Conservation (phyloP, 495 filamentous ascomycete genomes). For the Aspergillus bridgeri region DNA sequence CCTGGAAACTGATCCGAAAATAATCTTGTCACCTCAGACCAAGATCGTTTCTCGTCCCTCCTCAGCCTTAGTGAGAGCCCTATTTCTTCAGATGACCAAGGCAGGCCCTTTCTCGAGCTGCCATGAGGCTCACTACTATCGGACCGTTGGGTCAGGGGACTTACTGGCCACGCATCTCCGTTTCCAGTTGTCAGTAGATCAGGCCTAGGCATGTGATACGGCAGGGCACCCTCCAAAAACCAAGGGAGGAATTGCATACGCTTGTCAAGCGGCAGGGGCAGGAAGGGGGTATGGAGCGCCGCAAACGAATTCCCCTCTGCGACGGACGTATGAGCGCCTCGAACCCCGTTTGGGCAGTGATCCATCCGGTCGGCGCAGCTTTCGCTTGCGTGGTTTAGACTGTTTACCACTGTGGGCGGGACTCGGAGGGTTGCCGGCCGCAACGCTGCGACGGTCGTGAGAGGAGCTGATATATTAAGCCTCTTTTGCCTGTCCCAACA, state of each 20-base stretch:
- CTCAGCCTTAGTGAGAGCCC: slow-evolving; percentile 23
- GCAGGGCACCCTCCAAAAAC: slow-evolving; percentile 22
- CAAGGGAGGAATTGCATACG: slow-evolving; percentile 22
- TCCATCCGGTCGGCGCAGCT: too few relatives aligned
- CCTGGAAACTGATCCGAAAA: slow-evolving; percentile 22
- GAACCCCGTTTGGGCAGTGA: too few relatives aligned
- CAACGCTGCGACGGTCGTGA: too few relatives aligned
- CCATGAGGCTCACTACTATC: slow-evolving; percentile 3
- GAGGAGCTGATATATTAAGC: too few relatives aligned
- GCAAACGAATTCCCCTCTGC: too few relatives aligned
- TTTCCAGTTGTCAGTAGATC: slow-evolving; percentile 1
- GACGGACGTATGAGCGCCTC: too few relatives aligned
- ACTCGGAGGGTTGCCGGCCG: too few relatives aligned
- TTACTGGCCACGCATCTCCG: slow-evolving; percentile 8
- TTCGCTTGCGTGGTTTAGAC: too few relatives aligned
- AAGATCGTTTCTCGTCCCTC: slow-evolving; percentile 18
- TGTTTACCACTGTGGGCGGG: too few relatives aligned
- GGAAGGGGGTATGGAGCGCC: slow-evolving; percentile 19
- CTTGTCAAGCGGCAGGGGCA: slow-evolving; percentile 12
- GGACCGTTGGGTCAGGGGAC: neutral
- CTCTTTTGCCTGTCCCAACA: too few relatives aligned
- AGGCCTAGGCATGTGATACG: slow-evolving; percentile 15
- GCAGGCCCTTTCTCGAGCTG: slow-evolving; percentile 18
- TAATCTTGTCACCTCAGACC: slow-evolving; percentile 22
- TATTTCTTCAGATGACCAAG: slow-evolving; percentile 19